phyloP scores from a whole-genome alignment of 768 basidiomycete genomes.

The Hygrocybe coccinea region DNA sequence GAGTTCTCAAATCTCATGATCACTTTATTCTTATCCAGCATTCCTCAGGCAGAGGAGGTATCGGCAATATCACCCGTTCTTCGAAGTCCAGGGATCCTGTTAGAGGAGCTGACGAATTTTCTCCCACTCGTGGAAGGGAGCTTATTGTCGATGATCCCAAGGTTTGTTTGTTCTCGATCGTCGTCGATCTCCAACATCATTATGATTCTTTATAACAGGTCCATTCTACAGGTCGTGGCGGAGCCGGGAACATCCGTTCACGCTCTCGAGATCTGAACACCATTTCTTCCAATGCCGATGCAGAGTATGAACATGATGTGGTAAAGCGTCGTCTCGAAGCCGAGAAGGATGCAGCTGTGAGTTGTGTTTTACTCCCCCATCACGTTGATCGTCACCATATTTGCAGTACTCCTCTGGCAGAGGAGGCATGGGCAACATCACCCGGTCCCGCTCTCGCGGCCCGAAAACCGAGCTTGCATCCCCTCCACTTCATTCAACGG shows the following conservation, averaged over 20 bases:
- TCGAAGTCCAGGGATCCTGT: slow-evolving; percentile 46
- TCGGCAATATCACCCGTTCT: slow-evolving; percentile 58
- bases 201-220: slow-evolving; percentile 24
- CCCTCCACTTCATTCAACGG: slow-evolving; percentile 12
- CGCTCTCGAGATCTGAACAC: slow-evolving; percentile 52
- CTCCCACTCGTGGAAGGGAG: slow-evolving; percentile 59
- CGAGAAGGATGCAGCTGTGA: slow-evolving; percentile 28
- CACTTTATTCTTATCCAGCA: slow-evolving; percentile 28
- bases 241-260: slow-evolving; percentile 80
- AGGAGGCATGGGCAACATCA: slow-evolving; percentile 62
- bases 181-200: slow-evolving; percentile 1
- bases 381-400: slow-evolving; percentile 1
- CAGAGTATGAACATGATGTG: slow-evolving; percentile 35
- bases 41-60: slow-evolving; percentile 64
- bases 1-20: not conserved
- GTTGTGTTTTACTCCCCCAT: slow-evolving; percentile 1
- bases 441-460: slow-evolving; percentile 44
- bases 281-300: slow-evolving; percentile 22
- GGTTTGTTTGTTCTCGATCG: not conserved
- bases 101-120: slow-evolving; percentile 51
- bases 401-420: slow-evolving; percentile 55
- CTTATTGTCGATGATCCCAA: slow-evolving; percentile 29
- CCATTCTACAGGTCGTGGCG: slow-evolving; percentile 69
- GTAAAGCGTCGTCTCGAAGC: slow-evolving; percentile 33
- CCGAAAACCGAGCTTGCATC: not conserved